phyloP scores from a whole-genome alignment of 345 rosid species.

The Rhodamnia rubescens region DNA sequence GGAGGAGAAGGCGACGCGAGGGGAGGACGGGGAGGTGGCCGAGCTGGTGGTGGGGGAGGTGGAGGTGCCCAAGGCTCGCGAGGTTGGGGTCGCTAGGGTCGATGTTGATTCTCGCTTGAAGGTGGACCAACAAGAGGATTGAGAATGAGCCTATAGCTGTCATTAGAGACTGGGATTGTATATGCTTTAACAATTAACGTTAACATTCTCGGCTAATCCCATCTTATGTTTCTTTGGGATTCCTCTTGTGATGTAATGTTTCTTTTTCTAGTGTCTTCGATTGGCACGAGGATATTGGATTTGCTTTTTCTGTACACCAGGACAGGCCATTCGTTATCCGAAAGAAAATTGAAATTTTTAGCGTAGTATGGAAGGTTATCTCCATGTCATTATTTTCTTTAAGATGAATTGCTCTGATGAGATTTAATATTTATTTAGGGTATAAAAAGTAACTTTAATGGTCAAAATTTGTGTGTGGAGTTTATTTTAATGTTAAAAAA shows the following conservation, averaged over 20 bases:
- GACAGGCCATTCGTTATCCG: too few species aligned
- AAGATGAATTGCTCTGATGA: too few species aligned
- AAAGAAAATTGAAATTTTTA: too few species aligned
- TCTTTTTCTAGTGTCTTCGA: not conserved
- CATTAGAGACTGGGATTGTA: not conserved
- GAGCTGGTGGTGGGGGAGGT: conserved; percentile 49
- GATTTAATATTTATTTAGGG: too few species aligned
- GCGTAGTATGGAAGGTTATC: too few species aligned
- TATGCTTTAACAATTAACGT: not conserved
- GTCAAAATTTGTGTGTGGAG: too few species aligned
- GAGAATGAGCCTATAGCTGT: not conserved
- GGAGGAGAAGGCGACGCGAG: conserved; percentile 26
- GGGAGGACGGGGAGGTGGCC: conserved; percentile 1
- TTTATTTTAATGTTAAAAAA: too few species aligned
- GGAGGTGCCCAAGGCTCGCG: conserved; percentile 53
- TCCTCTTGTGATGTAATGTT: not conserved
- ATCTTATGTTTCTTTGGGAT: not conserved
- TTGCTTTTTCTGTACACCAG: not conserved
- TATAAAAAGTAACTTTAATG: too few species aligned
- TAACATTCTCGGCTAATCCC: not conserved
- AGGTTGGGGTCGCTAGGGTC: conserved; percentile 51
- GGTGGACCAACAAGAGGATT: not conserved
- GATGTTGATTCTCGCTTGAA: conserved; percentile 49
- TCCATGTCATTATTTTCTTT: too few species aligned
- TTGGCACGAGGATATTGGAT: not conserved